A percentile compares a stretch with the other conserved stretches of the same genome.
phyloP scores from a whole-genome alignment of 2,329 filamentous ascomycete species.

The Talaromyces sp. region DNA sequence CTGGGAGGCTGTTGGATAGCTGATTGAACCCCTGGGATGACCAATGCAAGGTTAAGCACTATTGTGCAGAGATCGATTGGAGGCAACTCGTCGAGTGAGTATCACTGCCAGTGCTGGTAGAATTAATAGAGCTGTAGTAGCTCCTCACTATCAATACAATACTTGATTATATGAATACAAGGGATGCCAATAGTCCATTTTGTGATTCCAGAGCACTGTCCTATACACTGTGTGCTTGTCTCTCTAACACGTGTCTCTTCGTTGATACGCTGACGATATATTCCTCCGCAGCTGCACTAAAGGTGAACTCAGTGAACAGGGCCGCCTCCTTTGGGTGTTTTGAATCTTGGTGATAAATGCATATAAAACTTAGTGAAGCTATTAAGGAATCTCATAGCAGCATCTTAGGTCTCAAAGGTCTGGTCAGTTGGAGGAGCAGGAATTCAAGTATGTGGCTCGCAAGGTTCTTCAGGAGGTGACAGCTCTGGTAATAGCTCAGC shows the following conservation, averaged over 20 bases:
- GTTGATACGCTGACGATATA: background rate
- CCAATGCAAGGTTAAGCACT: no score
- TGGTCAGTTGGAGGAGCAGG: background rate
- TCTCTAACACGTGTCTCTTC: background rate
- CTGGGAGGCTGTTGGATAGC: background rate
- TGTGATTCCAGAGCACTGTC: background rate
- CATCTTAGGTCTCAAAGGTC: background rate
- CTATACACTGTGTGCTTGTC: background rate
- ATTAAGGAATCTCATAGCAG: background rate
- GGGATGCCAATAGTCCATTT: no score
- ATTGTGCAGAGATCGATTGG: no score
- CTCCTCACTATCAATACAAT: no score
- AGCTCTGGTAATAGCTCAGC: no score
- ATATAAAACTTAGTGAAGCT: background rate
- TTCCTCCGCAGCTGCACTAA: background rate
- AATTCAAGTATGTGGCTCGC: background rate
- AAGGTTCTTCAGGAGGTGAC: background rate
- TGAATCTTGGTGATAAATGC: background rate
- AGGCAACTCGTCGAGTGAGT: no score
- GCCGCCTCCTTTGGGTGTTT: background rate
- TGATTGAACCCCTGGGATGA: background rate
- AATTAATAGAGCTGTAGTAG: no score
- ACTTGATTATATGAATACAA: no score
- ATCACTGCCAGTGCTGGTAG: no score
- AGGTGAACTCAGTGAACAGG: no score